Conservation (phyloP, 148 eudicot species). For the Nepenthes gracilis region DNA sequence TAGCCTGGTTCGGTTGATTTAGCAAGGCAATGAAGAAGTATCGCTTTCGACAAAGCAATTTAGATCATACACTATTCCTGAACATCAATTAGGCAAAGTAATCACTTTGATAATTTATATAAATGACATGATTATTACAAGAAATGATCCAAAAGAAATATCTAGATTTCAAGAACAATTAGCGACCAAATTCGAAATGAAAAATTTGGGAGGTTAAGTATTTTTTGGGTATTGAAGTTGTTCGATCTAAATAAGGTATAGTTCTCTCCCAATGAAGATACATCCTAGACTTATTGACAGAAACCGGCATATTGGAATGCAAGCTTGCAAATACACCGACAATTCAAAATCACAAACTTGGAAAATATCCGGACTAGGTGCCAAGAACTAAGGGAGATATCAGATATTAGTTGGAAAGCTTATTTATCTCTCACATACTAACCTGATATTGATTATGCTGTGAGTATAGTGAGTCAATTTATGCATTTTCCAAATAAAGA, state of each 20-base stretch:
- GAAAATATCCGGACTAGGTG: not conserved
- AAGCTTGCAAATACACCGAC: not conserved
- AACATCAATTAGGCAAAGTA: not conserved
- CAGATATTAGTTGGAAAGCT: not conserved
- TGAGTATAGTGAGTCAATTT: conserved; percentile 1
- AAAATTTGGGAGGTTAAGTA: not conserved
- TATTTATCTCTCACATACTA: not conserved
- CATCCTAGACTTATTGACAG: not conserved
- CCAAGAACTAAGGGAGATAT: not conserved
- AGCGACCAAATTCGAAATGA: conserved; percentile 1
- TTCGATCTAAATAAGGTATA: not conserved
- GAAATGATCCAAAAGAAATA: not conserved
- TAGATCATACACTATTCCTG: not conserved
- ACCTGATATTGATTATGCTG: conserved; percentile 2
- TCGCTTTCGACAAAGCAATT: not conserved
- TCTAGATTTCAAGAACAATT: not conserved
- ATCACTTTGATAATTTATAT: not conserved
- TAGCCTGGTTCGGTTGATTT: not conserved
- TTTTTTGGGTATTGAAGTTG: not conserved
- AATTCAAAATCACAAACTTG: not conserved
- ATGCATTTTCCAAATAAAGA: not conserved
- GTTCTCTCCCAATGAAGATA: not conserved
- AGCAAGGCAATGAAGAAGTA: not conserved
- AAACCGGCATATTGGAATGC: not conserved
- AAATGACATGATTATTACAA: not conserved